Evolutionary conservation across 345 rosid genomes (phyloP), one percentile per base, ranked within the genome.

Genomic region (Populus pruinosa): DNA sequence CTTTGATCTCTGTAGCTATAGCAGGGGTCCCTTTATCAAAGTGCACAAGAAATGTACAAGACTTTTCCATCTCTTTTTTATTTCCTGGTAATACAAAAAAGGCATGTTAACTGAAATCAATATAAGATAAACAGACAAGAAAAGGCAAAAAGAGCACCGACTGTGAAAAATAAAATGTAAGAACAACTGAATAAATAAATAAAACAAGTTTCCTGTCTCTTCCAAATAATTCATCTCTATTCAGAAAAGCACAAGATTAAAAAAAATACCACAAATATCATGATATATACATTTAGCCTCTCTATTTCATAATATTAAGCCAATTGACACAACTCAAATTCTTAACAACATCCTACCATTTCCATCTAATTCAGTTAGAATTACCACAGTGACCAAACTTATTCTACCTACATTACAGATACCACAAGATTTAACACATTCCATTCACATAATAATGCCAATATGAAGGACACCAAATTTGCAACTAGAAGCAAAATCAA

Each of bases 1-100:
- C 99, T 87, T 91, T 95, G 80, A 95, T 92, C 90, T 93, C 98
- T 61, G 88, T 93, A 0, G 98, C 99, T 31, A 89, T 70, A 39
- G 99, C 93, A 13, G 94, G 91, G 39, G 92, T 82, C 47, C 91
- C 95, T 87, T 91, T 95, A 89, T 95, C 99, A 75, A 93, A 89
- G 84, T 95, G 83, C 79, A 95, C 87, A 0, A 93, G 91, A 80
- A 95, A 70, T 70, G 89, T 88, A 81, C 93, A 91, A 2, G 99
- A 93, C 75, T 91, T 95, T 93, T 95, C 99, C 99, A 95, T 95
- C 74, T 29, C 78, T 41, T 72, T 66, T 33, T 20, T 29, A 65
- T 71, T 23, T 56, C 25, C 76, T 76, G 79, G 39, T 10, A 33
- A 17, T 25, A 33, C 59, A 79, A 56, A 41, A 53, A 68, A 79